Evolutionary conservation across 495 filamentous ascomycete species (phyloP).

Genomic region (Lasiosphaeria hispida): DNA sequence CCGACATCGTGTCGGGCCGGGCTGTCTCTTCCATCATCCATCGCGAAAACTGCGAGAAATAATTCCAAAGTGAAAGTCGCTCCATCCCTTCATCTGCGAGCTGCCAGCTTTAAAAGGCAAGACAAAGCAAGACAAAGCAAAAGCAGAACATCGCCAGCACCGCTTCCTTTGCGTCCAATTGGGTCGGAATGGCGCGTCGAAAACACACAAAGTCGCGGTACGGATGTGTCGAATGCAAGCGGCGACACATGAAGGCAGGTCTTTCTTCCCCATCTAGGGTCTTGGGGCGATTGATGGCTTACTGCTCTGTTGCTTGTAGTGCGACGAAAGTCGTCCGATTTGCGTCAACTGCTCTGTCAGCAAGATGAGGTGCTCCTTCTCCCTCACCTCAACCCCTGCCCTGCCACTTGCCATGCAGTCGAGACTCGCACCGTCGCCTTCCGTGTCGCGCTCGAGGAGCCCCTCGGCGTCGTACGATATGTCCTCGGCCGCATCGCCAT

Average conservation of each 20-base stretch:
- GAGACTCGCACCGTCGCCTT: neutral
- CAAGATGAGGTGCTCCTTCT: slow-evolving; percentile 26
- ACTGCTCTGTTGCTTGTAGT: slow-evolving; percentile 5
- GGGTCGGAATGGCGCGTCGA: slow-evolving; percentile 21
- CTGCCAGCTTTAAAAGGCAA: neutral
- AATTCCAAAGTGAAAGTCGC: too few species aligned
- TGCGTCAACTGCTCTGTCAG: slow-evolving; percentile 28
- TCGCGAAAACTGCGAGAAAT: too few species aligned
- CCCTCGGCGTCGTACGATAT: neutral
- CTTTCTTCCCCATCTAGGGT: too few species aligned
- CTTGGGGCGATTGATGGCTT: too few species aligned
- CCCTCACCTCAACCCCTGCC: neutral
- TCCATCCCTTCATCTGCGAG: neutral
- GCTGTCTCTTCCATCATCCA: too few species aligned
- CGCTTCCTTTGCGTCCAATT: too few species aligned
- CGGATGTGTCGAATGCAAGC: slow-evolving; percentile 32
- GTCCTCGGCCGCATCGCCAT: neutral
- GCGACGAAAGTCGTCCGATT: slow-evolving; percentile 32
- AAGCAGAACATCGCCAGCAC: too few species aligned
- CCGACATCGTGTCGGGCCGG: too few species aligned
- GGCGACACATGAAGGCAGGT: slow-evolving; percentile 27
- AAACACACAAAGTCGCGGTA: slow-evolving; percentile 24
- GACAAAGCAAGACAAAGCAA: neutral
- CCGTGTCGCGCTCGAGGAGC: neutral
- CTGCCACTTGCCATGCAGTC: neutral